Evolutionary conservation across 306 rosid genomes (phyloP), one percentile per base, ranked within the genome.

Genomic region (Trifolium dubium): DNA sequence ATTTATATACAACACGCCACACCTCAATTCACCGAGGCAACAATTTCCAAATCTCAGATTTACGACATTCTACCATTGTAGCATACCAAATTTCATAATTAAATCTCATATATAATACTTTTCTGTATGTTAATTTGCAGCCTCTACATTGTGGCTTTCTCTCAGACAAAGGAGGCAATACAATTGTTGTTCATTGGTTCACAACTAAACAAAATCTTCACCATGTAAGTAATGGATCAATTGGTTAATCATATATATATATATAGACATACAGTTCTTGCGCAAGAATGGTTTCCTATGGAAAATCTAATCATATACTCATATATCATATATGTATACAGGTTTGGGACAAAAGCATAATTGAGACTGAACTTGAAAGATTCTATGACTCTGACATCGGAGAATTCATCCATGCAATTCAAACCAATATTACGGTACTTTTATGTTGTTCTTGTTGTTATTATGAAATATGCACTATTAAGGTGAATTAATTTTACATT

Each of bases 131-230:
- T 6, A 7, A 49, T 49, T 3, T n/a, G 50, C 98, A 93, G 97
- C 98, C 98, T 90, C 88, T 93, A 10, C 98, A 90, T 72, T 91
- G 89, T 61, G 98, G 98, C 17, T 90, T 90, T 72, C 55, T 79
- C 50, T 68, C 92, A 31, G 98, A 90, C 82, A 71, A 46, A 67
- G 98, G 98, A 79, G 98, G 84, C 49, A 93, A 93, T 47, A 62
- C 78, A 4, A 87, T 93, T 15, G 75, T 34, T 2, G 85, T 93
- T 56, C 96, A 81, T 60, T 93, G 98, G 98, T 91, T 73, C 72
- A 89, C 69, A 19, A 86, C 88, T 59, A 86, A 85, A 77, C 86
- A 88, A 76, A 90, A 86, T 82, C 96, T 92, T 81, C 98, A 92
- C 71, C 96, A 90, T 84, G 98, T 92, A 64, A 78, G 90, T 71